These are phyloP conservation scores for Vigna unguiculata DNA, from an alignment of 306 rosid genomes.

Conservation along the genomic window DNA sequence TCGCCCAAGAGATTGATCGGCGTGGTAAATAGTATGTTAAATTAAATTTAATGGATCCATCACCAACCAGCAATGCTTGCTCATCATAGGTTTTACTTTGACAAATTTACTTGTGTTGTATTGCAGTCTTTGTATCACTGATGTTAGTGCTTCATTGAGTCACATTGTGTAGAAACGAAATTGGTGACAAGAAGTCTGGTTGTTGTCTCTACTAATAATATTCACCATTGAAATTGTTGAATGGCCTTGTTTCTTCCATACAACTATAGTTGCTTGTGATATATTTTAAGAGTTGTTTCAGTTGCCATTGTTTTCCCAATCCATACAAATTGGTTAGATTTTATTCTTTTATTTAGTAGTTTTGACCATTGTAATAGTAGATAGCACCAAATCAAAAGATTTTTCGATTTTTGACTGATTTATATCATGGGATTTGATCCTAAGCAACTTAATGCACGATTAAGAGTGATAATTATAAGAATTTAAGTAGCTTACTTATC, in stretches of 20 bases:
- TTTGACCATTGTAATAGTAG: too few species aligned
- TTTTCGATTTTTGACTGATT: too few species aligned
- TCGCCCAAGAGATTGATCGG: conserved; percentile 83
- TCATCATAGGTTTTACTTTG: conserved; percentile 35
- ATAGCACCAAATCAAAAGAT: too few species aligned
- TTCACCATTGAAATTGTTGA: conserved; percentile 49
- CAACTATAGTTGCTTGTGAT: conserved; percentile 33
- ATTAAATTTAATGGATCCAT: conserved; percentile 40
- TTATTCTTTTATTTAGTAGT: neutral
- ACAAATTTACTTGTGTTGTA: conserved; percentile 42
- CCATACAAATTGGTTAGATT: neutral
- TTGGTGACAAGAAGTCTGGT: conserved; percentile 43
- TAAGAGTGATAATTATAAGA: too few species aligned
- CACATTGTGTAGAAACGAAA: conserved; percentile 45
- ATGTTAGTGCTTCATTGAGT: conserved; percentile 39
- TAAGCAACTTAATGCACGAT: too few species aligned
- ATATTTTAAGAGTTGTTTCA: conserved; percentile 24
- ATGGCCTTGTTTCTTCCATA: conserved; percentile 15
- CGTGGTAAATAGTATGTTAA: conserved; percentile 34
- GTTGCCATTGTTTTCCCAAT: conserved; percentile 9
- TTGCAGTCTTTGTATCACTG: conserved; percentile 40
- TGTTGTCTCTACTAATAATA: conserved; percentile 46
- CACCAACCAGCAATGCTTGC: conserved; percentile 39
- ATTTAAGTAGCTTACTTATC: too few species aligned
- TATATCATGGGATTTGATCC: too few species aligned